Evolutionary conservation across 1,284 basidiomycete genomes (phyloP).

Genomic region (Trametes hirsuta): DNA sequence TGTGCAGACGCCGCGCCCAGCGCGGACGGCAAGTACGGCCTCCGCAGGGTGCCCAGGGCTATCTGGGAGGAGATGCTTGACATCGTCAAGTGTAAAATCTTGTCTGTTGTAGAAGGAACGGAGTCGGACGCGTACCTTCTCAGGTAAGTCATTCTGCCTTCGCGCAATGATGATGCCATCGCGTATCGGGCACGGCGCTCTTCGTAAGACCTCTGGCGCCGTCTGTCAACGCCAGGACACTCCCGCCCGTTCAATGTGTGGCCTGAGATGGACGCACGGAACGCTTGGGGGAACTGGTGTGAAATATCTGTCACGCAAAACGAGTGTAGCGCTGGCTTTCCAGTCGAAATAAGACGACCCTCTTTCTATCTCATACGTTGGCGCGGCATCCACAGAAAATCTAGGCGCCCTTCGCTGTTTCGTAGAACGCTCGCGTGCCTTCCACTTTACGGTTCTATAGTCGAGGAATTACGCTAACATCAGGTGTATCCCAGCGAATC

Average conservation of each 20-base stretch:
- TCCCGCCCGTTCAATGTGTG: no score
- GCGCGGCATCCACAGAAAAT: no score
- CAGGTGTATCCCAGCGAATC: slow-evolving; percentile 75
- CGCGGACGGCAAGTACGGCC: slow-evolving; percentile 58
- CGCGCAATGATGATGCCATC: background rate
- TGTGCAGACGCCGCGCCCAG: slow-evolving; percentile 50
- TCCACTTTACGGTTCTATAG: background rate
- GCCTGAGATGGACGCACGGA: background rate
- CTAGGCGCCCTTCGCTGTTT: no score
- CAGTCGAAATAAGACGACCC: no score
- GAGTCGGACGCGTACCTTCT: slow-evolving; percentile 96
- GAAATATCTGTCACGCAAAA: no score
- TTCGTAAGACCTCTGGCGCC: no score
- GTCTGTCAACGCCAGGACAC: slow-evolving; percentile 1
- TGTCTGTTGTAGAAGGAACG: slow-evolving; percentile 85
- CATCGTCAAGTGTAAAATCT: slow-evolving; percentile 96
- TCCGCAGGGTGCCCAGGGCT: slow-evolving; percentile 75
- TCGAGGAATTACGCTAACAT: background rate
- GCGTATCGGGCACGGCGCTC: background rate
- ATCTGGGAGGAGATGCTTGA: slow-evolving; percentile 98
- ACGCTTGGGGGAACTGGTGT: background rate
- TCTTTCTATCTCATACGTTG: no score
- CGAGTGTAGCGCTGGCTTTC: no score
- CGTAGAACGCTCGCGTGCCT: background rate
- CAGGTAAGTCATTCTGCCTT: slow-evolving; percentile 60